Evolutionary conservation across 345 rosid species (phyloP), one percentile per base, ranked within the genome.

Genomic region (Carallia brachiata): DNA sequence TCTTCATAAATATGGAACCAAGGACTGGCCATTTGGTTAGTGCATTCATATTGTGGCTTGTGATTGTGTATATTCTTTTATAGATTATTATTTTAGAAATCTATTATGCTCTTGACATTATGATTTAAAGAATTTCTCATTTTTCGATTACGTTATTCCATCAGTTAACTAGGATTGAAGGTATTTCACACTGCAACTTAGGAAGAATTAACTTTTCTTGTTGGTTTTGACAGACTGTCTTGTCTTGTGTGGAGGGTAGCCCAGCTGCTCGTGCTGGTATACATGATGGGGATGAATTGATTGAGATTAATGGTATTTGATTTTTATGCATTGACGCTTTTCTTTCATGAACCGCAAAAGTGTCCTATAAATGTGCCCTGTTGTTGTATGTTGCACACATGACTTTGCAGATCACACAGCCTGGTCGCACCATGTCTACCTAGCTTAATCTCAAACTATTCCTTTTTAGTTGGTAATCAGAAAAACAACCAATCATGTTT

Each of bases 251-350:
- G 56, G 88, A 93, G 34, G 92, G 84, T 75, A 83, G 97, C 75
- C 98, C 98, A 8, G 97, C 98, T 65, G 91, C 96, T 75, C 97
- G 89, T 71, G 93, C 92, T 31, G 92, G 98, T 60, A 85, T 90
- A 76, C 91, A 68, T n/a, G 88, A 84, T 66, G 98, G 98, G 58
- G 93, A 89, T 78, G 90, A 90, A 71, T 73, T 93, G 80, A 72
- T 93, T 53, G 97, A 93, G 89, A 93, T 93, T 27, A 87, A 93
- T 69, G 98, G 98, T 93, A 89, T 23, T 30, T 31, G 48, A 47
- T 54, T 16, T 10, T 39, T 50, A 50, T 44, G n/a, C n/a, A 3
- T 52, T 52, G 6, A n/a, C 1, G 16, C 34, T 63, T 59, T 13
- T 31, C 55, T 52, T 59, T 52, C n/a, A 36, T 23, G 34, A 44